Base-by-base conservation (phyloP, 352 stramenopile genomes). In the Globisporangium splendens region DNA sequence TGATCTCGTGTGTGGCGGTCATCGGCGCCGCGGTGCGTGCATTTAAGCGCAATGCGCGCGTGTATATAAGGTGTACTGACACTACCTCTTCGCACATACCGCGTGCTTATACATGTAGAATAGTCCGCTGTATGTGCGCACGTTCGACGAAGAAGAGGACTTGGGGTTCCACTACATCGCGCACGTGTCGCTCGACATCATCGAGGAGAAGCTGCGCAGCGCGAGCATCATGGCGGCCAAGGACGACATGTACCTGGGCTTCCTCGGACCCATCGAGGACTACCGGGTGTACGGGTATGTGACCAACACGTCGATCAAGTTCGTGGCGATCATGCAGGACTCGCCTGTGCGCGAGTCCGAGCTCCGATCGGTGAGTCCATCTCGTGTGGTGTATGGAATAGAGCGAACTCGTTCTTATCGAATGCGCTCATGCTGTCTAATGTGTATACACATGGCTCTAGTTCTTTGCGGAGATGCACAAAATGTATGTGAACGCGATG, bases 81-180 rank as follows among this genome's bases (percentile, higher is more conserved):
- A 20, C 10, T 48, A 18, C n/a, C 3, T 54, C 15, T 42, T 2
- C 13, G 28, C 10, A 35, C 28, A 35, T 35, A 10, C 28, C n/a
- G 2, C 6, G 2, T 50, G 18, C 48, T 1, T 21, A 0, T 22
- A 0, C 2, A 5, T 57, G 31, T 59, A 90, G 81, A 91, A 91
- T 65, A 91, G 78, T 35, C 86, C 83, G 22, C 69, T 95, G 44
- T 95, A 91, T 56, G 79, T 95, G 52, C 80, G 82, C 28, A 84
- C 83, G 54, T 93, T 93, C 41, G 81, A 86, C 28, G 83, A 93
- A 8, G 83, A 95, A 17, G 83, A 95, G 28, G 82, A 93, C 57
- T 73, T 95, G 54, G 83, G 78, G 39, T 92, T 95, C 72, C 83
- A 95, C 61, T 92, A 92, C 69, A 88, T 95, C 51, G 80, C 81